Percentiles rank a stretch among this genome's conserved stretches.
These are phyloP conservation scores for Eucalyptus polyanthemos DNA, from an alignment of 345 rosid genomes.

Conservation along the genomic window DNA sequence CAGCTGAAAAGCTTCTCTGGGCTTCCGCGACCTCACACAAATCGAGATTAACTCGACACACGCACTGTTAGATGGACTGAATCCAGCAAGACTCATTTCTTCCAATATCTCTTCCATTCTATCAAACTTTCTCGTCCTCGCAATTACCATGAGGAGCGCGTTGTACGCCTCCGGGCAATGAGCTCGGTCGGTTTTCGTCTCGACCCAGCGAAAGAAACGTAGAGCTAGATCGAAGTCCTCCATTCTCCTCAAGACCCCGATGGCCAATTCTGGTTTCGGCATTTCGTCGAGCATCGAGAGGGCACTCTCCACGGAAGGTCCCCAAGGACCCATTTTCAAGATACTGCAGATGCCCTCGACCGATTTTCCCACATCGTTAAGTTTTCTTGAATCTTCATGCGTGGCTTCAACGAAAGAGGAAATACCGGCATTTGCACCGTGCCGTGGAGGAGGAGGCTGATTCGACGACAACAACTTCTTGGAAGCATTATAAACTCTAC, in stretches of 20 bases:
- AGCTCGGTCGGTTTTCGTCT: constrained; percentile 40
- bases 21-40: constrained; percentile 51
- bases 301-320: constrained; percentile 47
- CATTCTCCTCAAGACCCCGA: constrained; percentile 61
- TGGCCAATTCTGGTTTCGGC: constrained; percentile 46
- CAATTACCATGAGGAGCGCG: constrained; percentile 68
- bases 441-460: constrained; percentile 10
- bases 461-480: constrained; percentile 18
- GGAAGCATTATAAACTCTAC: background rate
- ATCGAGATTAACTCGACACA: constrained; percentile 48
- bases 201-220: constrained; percentile 71
- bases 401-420: constrained; percentile 6
- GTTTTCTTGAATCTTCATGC: constrained; percentile 16
- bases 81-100: constrained; percentile 89
- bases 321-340: constrained; percentile 66
- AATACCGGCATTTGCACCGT: background rate
- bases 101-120: constrained; percentile 56
- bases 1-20: constrained; percentile 64
- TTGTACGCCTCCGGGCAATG: constrained; percentile 73
- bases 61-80: constrained; percentile 44
- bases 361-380: constrained; percentile 16
- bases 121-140: constrained; percentile 37
- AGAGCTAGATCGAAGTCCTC: constrained; percentile 53
- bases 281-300: constrained; percentile 33
- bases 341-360: constrained; percentile 41